These are phyloP conservation scores for Microthyrium microscopicum DNA, from an alignment of 2,329 filamentous ascomycete species.

Conservation along the genomic window DNA sequence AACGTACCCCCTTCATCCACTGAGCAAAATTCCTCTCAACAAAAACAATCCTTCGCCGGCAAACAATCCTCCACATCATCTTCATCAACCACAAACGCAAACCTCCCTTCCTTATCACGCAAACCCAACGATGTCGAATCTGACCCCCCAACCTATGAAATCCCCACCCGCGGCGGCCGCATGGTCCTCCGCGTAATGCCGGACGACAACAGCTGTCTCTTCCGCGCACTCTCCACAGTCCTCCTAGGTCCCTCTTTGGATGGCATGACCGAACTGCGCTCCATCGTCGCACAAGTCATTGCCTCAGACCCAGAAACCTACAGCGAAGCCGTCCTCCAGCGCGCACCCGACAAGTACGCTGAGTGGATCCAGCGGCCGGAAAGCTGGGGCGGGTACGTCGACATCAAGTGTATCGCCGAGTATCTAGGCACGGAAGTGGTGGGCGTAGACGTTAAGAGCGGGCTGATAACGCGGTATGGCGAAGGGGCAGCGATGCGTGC, in stretches of 20 bases:
- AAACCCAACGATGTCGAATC: conserved; percentile 28
- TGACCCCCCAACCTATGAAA: conserved; percentile 47
- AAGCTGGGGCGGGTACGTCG: conserved; percentile 83
- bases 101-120: conserved; percentile 24
- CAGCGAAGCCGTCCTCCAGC: conserved; percentile 59
- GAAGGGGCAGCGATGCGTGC: conserved; percentile 50
- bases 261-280: conserved; percentile 55
- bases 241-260: conserved; percentile 49
- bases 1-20: background rate
- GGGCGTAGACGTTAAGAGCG: conserved; percentile 61
- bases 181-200: conserved; percentile 82
- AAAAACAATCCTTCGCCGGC: conserved; percentile 9
- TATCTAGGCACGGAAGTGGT: conserved; percentile 77
- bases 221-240: conserved; percentile 70
- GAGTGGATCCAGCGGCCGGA: conserved; percentile 63
- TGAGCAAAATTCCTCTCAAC: conserved; percentile 12
- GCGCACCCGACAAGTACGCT: conserved; percentile 56
- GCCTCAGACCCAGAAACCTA: conserved; percentile 50
- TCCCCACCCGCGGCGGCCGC: conserved; percentile 37
- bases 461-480: conserved; percentile 59
- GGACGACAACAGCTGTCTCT: conserved; percentile 90
- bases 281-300: conserved; percentile 64
- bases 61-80: conserved; percentile 1
- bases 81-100: background rate
- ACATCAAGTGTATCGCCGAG: conserved; percentile 68